Base-by-base conservation (phyloP, 495 filamentous ascomycete genomes). In the Hyaloscypha bicolor region DNA sequence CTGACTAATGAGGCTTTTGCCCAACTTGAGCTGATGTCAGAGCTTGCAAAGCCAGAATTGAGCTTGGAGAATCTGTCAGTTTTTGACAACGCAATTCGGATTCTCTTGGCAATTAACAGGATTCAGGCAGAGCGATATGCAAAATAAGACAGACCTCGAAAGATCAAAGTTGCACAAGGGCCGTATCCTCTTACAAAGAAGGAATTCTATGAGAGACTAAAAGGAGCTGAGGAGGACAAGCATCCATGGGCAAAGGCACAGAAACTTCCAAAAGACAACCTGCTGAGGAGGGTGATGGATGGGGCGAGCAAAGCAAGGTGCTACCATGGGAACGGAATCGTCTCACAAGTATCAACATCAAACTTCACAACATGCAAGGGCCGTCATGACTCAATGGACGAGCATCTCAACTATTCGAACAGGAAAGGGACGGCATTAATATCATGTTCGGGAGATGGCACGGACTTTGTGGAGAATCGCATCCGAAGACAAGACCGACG, bases 341-440 rank as follows among this genome's bases (percentile, higher is more conserved):
- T 56, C 33, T 57, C 63, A 5, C 22, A 30, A 11, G 52, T 51
- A 29, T 22, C 63, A 35, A 16, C 31, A 9, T 55, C 48, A 2
- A 6, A 35, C 22, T 51, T 56, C 5, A 58, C 0, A 29, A 57
- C 35, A 8, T 4, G 2, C 5, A 3, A 57, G 22, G 63, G 60
- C 19, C 59, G 66, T 1, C 32, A 55, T 6, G 19, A 35, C 45
- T 6, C 19, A 0, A 37, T 68, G 8, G n/a, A 16, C 11, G 16
- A 51, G 16, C 66, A 68, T 21, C 12, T 37, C 1, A 53, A 63
- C 59, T 68, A 33, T n/a, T 11, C 21, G 1, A 63, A 63, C 21
- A 45, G 60, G 11, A 51, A 45, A 29, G 12, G 16, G 19, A 68
- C 66, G 1, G 9, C 16, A 6, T 59, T 63, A 31, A 68, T 68